Base-by-base conservation (phyloP, 305 asterid species). In the Solanum aculeatissimum region DNA sequence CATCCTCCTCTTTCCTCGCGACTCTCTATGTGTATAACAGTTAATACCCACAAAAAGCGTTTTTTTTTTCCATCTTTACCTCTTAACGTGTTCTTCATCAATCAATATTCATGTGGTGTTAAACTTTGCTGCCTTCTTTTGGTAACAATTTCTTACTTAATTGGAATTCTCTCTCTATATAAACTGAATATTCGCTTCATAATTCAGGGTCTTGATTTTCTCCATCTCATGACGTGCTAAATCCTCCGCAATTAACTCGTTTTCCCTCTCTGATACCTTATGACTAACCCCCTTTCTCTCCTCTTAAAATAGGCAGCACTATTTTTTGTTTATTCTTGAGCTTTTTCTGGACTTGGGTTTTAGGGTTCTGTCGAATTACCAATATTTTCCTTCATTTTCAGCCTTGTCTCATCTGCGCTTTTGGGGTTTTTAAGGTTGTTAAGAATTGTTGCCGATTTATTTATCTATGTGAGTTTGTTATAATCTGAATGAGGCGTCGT, bases 401-500 rank as follows among this genome's bases (percentile, higher is more conserved):
- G 13, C 1, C 47, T 72, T n/a, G n/a, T n/a, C n/a, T n/a, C n/a
- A n/a, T n/a, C n/a, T n/a, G n/a, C n/a, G n/a, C n/a, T n/a, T n/a
- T 8, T 49, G 27, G 82, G 58, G 21, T 23, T 72, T 53, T 75
- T 47, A 47, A 27, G 81, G 60, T 25, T 51, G 82, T 29, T 74
- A 47, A 23, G 81, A 53, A 27, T 75, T 74, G 10, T 78, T 69
- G 80, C 29, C 63, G 80, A 57, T 62, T 13, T 35, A 35, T 35
- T 35, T 35, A 35, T 35, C 40, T 45, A 72, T 43, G 32, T 23
- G 47, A 38, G 53, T 70, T n/a, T 14, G 9, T n/a, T 71, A 71
- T 45, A 45, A 72, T 72, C 58, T 86, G 88, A 93, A 93, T 94
- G 95, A 89, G 96, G 86, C 97, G 93, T 88, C 93, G 95, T 45